Evolutionary conservation across 129 eudicot genomes (phyloP).

Genomic region (Flaveria trinervia): DNA sequence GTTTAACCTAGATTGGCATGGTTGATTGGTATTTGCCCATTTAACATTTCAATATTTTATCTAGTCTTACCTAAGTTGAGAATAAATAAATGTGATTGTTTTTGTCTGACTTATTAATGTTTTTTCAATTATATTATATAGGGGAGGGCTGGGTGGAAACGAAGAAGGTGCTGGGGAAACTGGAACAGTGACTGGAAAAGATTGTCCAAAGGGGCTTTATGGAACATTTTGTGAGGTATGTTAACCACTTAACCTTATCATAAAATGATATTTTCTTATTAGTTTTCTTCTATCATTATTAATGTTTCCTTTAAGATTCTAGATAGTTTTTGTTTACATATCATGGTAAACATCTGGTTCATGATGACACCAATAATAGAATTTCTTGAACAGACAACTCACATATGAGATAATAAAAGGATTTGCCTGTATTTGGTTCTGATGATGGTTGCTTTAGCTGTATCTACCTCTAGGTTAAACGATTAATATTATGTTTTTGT

Average conservation of each 20-base stretch:
- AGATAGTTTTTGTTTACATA: slow-evolving; percentile 8
- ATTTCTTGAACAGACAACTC: slow-evolving; percentile 14
- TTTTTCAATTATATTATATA: slow-evolving; percentile 25
- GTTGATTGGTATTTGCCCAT: not conserved
- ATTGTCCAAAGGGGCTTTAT: slow-evolving; percentile 88
- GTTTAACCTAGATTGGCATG: slow-evolving; percentile 7
- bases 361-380: not conserved
- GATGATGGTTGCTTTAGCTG: slow-evolving; percentile 7
- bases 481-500: not conserved
- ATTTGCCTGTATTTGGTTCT: slow-evolving; percentile 28
- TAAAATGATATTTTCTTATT: slow-evolving; percentile 9
- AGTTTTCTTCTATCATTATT: slow-evolving; percentile 5
- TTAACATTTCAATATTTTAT: slow-evolving; percentile 8
- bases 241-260: slow-evolving; percentile 1
- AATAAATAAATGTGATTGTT: not conserved
- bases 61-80: not conserved
- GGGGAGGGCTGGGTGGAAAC: slow-evolving; percentile 67
- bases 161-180: slow-evolving; percentile 56
- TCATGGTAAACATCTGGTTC: slow-evolving; percentile 10
- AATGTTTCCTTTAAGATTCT: not conserved
- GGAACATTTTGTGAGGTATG: slow-evolving; percentile 80
- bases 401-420: slow-evolving; percentile 11
- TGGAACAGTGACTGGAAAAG: slow-evolving; percentile 73
- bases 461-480: slow-evolving; percentile 11
- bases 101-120: slow-evolving; percentile 12